Conservation (phyloP, 495 filamentous ascomycete genomes). For the Melanomma pulvis-pyrius region DNA sequence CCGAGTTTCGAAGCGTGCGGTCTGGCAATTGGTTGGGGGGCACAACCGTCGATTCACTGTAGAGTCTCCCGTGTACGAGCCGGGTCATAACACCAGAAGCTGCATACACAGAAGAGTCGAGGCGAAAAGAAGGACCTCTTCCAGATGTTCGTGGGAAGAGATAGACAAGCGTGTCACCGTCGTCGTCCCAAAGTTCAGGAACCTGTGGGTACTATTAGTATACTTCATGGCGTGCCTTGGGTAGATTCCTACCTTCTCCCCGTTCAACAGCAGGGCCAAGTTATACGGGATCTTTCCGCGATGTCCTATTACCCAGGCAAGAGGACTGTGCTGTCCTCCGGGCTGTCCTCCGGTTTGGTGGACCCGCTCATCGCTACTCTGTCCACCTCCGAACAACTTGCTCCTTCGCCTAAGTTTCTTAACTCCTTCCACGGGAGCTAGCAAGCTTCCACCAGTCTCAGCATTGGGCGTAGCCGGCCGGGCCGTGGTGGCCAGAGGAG, state of each 20-base stretch:
- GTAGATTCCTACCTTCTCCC: slow-evolving; percentile 27
- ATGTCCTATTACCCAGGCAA: slow-evolving; percentile 38
- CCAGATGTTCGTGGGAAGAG: slow-evolving; percentile 70
- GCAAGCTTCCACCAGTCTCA: slow-evolving; percentile 8
- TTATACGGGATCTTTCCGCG: slow-evolving; percentile 33
- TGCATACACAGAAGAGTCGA: slow-evolving; percentile 70
- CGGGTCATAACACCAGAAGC: slow-evolving; percentile 70
- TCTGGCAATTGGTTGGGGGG: slow-evolving; percentile 17
- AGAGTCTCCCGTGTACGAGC: slow-evolving; percentile 63
- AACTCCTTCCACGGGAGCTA: slow-evolving; percentile 4
- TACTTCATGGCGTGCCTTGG: background rate
- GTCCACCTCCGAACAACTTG: slow-evolving; percentile 20
- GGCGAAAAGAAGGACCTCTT: slow-evolving; percentile 73
- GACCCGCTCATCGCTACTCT: slow-evolving; percentile 31
- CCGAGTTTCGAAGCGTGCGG: slow-evolving; percentile 14
- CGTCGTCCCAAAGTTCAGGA: slow-evolving; percentile 85
- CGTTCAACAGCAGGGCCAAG: slow-evolving; percentile 33
- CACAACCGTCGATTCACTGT: slow-evolving; percentile 25
- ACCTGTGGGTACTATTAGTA: slow-evolving; percentile 54
- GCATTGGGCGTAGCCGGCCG: slow-evolving; percentile 22
- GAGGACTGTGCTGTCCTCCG: slow-evolving; percentile 8
- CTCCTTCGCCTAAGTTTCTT: slow-evolving; percentile 32
- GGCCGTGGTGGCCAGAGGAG: background rate
- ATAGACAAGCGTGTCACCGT: slow-evolving; percentile 81
- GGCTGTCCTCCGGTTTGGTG: slow-evolving; percentile 3